Conservation (phyloP, 495 filamentous ascomycete species). For the Penicillium silybi region DNA sequence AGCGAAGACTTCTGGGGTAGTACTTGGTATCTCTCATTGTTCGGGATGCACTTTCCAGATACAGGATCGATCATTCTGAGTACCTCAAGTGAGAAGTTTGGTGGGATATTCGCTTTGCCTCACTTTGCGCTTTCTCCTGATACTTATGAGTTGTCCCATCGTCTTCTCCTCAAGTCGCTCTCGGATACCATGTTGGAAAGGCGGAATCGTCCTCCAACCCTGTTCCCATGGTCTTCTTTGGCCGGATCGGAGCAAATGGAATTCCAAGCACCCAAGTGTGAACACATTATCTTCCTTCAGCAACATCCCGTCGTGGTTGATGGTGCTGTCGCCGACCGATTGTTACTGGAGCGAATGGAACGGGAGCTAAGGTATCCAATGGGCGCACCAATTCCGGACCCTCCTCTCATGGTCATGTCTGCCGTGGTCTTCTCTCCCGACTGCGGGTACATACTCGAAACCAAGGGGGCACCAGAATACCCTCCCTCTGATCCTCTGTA, state of each 20-base stretch:
- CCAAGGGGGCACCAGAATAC: slow-evolving; percentile 74
- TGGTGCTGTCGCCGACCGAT: slow-evolving; percentile 28
- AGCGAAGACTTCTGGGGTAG: slow-evolving; percentile 63
- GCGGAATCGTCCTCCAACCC: slow-evolving; percentile 48
- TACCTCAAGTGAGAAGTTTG: slow-evolving; percentile 89
- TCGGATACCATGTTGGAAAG: slow-evolving; percentile 56
- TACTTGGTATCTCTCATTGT: slow-evolving; percentile 69
- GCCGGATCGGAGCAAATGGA: slow-evolving; percentile 51
- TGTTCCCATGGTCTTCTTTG: slow-evolving; percentile 63
- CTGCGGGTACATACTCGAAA: slow-evolving; percentile 87
- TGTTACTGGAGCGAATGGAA: slow-evolving; percentile 65
- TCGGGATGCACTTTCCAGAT: slow-evolving; percentile 78
- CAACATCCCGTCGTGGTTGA: slow-evolving; percentile 57
- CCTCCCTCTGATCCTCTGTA: slow-evolving; percentile 61
- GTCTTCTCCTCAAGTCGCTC: slow-evolving; percentile 67
- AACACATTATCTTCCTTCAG: slow-evolving; percentile 84
- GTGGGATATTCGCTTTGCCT: slow-evolving; percentile 81
- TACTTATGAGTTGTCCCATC: slow-evolving; percentile 62
- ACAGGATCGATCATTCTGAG: slow-evolving; percentile 73
- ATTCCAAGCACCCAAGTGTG: slow-evolving; percentile 71
- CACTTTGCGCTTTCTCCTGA: slow-evolving; percentile 68
- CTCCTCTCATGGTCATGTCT: slow-evolving; percentile 74
- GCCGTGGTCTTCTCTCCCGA: slow-evolving; percentile 89
- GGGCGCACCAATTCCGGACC: slow-evolving; percentile 64
- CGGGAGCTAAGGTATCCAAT: slow-evolving; percentile 80